Evolutionary conservation across 2,329 filamentous ascomycete species (phyloP).

Genomic region (Ilyonectria destructans): DNA sequence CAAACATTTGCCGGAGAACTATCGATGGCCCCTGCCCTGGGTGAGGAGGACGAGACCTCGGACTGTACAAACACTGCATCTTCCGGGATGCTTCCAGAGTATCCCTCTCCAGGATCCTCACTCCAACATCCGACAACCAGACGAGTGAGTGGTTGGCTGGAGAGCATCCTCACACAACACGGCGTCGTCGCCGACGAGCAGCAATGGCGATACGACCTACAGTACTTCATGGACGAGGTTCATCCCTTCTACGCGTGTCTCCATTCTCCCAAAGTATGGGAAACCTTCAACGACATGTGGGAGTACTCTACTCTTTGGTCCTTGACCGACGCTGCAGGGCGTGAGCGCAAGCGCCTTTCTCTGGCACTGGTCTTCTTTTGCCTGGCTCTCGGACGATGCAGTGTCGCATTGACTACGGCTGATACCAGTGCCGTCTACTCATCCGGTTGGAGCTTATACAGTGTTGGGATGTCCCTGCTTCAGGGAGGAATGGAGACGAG

Average conservation of each 20-base stretch:
- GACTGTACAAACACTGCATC: constrained; percentile 11
- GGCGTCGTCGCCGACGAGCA: constrained; percentile 30
- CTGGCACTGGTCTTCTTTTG: constrained; percentile 38
- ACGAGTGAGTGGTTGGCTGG: constrained; percentile 31
- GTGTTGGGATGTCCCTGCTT: constrained; percentile 33
- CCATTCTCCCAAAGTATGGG: constrained; percentile 35
- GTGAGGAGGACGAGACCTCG: constrained; percentile 21
- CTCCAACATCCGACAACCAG: constrained; percentile 19
- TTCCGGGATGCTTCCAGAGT: constrained; percentile 18
- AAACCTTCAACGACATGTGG: constrained; percentile 39
- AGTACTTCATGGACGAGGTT: constrained; percentile 38
- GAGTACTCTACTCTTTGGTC: constrained; percentile 29
- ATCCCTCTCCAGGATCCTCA: constrained; percentile 25
- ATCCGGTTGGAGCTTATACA: constrained; percentile 39
- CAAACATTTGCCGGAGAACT: constrained; percentile 41
- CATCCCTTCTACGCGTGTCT: constrained; percentile 33
- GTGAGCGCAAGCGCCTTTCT: constrained; percentile 29
- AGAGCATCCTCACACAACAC: constrained; percentile 26
- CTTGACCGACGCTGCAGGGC: constrained; percentile 7
- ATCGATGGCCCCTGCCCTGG: constrained; percentile 34
- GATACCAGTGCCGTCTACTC: constrained; percentile 35
- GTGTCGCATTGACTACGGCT: constrained; percentile 28
- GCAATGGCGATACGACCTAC: constrained; percentile 33
- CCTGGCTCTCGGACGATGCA: constrained; percentile 37
- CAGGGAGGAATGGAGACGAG: constrained; percentile 32